Evolutionary conservation across 129 eudicot species (phyloP).

Genomic region (Artemisia tridentata): DNA sequence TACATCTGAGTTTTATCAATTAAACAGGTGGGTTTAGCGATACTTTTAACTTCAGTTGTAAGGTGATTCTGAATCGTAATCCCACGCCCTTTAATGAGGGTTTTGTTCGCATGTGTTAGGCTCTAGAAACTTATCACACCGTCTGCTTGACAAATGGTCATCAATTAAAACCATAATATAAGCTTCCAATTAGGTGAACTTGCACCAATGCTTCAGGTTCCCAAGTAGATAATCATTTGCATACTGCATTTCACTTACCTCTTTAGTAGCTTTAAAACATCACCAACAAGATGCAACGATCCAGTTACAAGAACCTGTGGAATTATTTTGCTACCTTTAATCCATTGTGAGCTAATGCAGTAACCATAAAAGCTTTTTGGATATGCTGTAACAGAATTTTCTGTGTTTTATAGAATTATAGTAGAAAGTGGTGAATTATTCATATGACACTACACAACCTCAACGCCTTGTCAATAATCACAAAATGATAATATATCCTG

Average conservation of each 20-base stretch:
- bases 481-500: neutral
- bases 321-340: neutral
- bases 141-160: conserved; percentile 9
- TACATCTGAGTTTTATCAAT: neutral
- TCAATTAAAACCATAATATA: neutral
- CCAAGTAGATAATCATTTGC: neutral
- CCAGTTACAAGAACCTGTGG: conserved; percentile 90
- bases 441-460: neutral
- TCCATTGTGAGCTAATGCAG: neutral
- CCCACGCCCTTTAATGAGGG: neutral
- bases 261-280: conserved; percentile 68
- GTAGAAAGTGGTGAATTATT: neutral
- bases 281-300: conserved; percentile 87
- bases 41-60: neutral
- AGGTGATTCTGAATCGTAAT: neutral
- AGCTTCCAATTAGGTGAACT: conserved; percentile 14
- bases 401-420: neutral
- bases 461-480: neutral
- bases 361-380: neutral
- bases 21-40: neutral
- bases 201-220: neutral
- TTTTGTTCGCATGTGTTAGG: neutral
- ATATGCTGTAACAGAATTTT: neutral
- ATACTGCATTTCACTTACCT: conserved; percentile 33
- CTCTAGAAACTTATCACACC: neutral